These are phyloP conservation scores for Amphibolis antarctica DNA, from an alignment of 106 monocot genomes.

Conservation along the genomic window DNA sequence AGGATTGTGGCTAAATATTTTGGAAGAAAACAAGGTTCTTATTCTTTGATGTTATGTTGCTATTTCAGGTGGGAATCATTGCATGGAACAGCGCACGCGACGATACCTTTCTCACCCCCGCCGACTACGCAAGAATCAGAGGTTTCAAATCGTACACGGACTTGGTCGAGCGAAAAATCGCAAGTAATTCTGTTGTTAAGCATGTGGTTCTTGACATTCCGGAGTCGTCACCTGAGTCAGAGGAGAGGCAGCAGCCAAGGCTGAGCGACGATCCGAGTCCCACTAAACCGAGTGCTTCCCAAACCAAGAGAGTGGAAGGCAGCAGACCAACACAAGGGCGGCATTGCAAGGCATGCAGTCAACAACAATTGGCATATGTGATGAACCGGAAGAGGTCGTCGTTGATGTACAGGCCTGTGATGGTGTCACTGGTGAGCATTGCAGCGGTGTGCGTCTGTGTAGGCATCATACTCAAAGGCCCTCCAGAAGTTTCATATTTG, in stretches of 20 bases:
- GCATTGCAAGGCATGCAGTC: conserved; percentile 39
- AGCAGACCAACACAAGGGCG: neutral
- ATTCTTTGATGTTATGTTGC: neutral
- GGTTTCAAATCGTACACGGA: conserved; percentile 42
- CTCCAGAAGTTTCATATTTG: conserved; percentile 39
- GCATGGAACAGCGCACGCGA: conserved; percentile 61
- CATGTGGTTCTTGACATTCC: conserved; percentile 42
- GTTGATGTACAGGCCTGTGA: conserved; percentile 47
- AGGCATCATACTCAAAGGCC: conserved; percentile 50
- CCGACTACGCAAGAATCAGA: conserved; percentile 47
- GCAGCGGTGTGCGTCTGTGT: conserved; percentile 82
- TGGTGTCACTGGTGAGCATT: conserved; percentile 60
- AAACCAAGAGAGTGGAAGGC: conserved; percentile 14
- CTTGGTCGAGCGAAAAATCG: conserved; percentile 51
- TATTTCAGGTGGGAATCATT: conserved; percentile 47
- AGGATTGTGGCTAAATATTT: neutral
- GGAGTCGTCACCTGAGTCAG: neutral
- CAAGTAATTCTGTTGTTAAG: conserved; percentile 9
- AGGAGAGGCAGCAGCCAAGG: conserved; percentile 2
- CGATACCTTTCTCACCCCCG: conserved; percentile 40
- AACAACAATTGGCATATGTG: conserved; percentile 22
- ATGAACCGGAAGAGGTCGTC: conserved; percentile 17
- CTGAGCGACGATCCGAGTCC: conserved; percentile 2
- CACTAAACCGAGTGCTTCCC: conserved; percentile 19
- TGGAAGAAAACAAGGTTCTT: neutral